Conservation (phyloP, 345 rosid genomes). For the Corchorus olitorius region DNA sequence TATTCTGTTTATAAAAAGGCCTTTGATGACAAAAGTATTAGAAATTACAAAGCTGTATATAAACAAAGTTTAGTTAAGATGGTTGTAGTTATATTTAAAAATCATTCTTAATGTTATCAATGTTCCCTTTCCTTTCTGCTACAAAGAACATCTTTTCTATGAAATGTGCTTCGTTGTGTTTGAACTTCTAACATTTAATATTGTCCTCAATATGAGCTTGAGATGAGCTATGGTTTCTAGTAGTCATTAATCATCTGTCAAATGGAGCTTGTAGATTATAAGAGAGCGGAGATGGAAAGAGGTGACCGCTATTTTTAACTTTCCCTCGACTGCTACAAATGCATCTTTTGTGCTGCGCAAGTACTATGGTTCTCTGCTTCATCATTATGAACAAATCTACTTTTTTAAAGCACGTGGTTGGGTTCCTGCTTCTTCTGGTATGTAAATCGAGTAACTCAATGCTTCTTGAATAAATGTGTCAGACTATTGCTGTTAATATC, state of each 20-base stretch:
- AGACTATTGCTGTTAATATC: background rate
- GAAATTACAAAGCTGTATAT: background rate
- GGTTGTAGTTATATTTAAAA: background rate
- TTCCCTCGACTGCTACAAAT: conserved; percentile 96
- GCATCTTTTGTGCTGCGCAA: conserved; percentile 95
- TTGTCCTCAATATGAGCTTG: background rate
- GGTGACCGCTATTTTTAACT: conserved; percentile 90
- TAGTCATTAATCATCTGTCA: conserved; percentile 7
- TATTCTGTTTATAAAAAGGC: background rate
- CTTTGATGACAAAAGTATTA: background rate
- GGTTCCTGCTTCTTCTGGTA: conserved; percentile 55
- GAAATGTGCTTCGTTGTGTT: background rate
- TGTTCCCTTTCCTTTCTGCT: background rate
- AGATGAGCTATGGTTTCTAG: background rate
- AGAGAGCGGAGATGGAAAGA: conserved; percentile 95
- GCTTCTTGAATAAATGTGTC: conserved; percentile 4
- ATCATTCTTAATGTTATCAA: background rate
- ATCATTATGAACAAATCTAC: conserved; percentile 79
- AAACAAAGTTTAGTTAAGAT: background rate
- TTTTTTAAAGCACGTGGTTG: conserved; percentile 59
- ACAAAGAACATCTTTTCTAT: too few species aligned
- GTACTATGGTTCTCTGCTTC: conserved; percentile 80
- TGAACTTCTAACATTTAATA: background rate
- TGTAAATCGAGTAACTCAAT: conserved; percentile 14
- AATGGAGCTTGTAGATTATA: conserved; percentile 52